Evolutionary conservation across 805 yeast species (phyloP).

Genomic region (Torulaspora delbrueckii): DNA sequence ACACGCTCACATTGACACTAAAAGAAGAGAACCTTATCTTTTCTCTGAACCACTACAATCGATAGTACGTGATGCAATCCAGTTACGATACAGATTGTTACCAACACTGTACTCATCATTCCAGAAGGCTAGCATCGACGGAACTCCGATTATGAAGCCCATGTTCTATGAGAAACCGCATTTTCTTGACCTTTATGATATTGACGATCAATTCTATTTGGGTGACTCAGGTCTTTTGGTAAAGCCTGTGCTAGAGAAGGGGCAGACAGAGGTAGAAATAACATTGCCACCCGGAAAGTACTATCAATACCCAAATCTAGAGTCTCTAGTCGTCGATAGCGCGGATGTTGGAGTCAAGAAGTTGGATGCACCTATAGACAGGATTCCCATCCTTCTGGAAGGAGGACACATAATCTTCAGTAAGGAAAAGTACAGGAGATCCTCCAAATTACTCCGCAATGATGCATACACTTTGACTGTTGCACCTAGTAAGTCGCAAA

Average conservation of each 20-base stretch:
- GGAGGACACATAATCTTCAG: conserved; percentile 75
- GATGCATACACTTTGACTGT: conserved; percentile 80
- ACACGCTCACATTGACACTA: conserved; percentile 92
- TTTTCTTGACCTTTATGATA: conserved; percentile 40
- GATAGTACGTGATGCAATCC: conserved; percentile 63
- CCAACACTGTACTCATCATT: conserved; percentile 81
- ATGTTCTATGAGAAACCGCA: conserved; percentile 53
- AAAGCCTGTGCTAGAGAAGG: conserved; percentile 70
- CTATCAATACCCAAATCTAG: conserved; percentile 47
- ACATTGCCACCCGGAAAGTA: conserved; percentile 47
- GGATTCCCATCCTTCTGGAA: conserved; percentile 65
- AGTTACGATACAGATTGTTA: conserved; percentile 66
- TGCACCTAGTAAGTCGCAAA: conserved; percentile 47
- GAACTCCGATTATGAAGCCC: conserved; percentile 70
- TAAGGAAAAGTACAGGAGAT: conserved; percentile 73
- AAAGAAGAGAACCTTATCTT: conserved; percentile 90
- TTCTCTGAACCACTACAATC: conserved; percentile 69
- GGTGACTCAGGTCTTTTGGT: conserved; percentile 69
- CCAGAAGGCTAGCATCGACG: conserved; percentile 52
- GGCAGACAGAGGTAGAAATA: conserved; percentile 36
- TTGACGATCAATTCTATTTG: conserved; percentile 81
- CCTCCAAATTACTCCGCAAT: conserved; percentile 62
- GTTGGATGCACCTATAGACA: conserved; percentile 46
- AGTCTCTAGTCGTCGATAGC: conserved; percentile 33
- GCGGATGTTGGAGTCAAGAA: conserved; percentile 20